Conservation (phyloP, 306 rosid species). For the Citrullus mucosospermus region DNA sequence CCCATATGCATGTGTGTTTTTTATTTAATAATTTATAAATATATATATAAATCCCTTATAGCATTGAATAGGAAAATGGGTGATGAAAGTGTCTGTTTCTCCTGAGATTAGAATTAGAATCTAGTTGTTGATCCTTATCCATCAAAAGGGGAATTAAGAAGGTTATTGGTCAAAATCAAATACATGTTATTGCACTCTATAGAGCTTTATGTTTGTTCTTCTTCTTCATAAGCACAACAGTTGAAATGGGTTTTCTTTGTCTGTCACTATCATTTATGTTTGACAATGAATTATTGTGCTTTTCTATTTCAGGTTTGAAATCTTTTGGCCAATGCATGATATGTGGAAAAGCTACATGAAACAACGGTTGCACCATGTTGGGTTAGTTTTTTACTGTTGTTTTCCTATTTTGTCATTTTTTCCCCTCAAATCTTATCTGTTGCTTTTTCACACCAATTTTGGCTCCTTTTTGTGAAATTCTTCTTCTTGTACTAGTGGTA, state of each 20-base stretch:
- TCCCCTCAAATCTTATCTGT: background rate
- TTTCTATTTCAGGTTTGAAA: slow-evolving; percentile 32
- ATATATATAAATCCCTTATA: too few species aligned
- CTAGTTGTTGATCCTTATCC: background rate
- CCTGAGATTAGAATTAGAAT: background rate
- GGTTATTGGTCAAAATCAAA: background rate
- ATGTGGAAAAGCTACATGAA: slow-evolving; percentile 64
- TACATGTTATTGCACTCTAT: background rate
- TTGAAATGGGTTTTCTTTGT: background rate
- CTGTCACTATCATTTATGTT: background rate
- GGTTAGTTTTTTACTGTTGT: slow-evolving; percentile 27
- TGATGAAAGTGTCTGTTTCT: background rate
- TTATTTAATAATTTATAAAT: too few species aligned
- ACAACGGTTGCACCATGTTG: slow-evolving; percentile 38
- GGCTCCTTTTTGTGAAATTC: slow-evolving; percentile 9
- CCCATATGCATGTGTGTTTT: background rate
- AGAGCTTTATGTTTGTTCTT: background rate
- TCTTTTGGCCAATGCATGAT: slow-evolving; percentile 72
- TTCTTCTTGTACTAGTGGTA: background rate
- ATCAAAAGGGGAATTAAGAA: background rate
- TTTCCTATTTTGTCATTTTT: background rate
- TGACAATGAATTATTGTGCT: background rate
- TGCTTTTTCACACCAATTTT: background rate
- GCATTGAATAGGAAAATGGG: background rate
- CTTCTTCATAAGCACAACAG: background rate